A percentile compares a stretch with the other conserved stretches of the same genome.
These are phyloP conservation scores for Lizanozyma gosingica DNA, from an alignment of 1,139 yeast species.

Conservation along the genomic window DNA sequence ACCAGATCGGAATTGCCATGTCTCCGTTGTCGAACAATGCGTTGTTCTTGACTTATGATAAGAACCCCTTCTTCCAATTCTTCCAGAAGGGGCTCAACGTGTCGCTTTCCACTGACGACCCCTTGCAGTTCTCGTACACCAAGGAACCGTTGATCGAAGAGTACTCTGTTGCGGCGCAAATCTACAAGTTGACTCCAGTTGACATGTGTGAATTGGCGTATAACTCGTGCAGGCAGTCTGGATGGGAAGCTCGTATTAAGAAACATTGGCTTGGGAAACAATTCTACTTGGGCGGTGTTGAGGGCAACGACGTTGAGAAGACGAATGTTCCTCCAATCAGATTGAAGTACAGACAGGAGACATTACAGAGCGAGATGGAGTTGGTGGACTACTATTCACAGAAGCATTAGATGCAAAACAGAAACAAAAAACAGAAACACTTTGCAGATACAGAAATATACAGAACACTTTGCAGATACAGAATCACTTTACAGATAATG, in stretches of 20 bases:
- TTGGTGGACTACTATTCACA: constrained; percentile 54
- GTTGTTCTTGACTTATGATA: constrained; percentile 76
- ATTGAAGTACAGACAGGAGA: constrained; percentile 72
- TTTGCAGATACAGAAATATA: too few relatives aligned
- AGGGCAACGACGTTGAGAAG: constrained; percentile 84
- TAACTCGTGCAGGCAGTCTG: constrained; percentile 83
- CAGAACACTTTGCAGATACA: too few relatives aligned
- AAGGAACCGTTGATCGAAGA: constrained; percentile 97
- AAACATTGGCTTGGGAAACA: constrained; percentile 86
- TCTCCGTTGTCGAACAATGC: constrained; percentile 97
- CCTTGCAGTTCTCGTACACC: constrained; percentile 87
- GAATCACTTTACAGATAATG: too few relatives aligned
- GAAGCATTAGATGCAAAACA: not conserved
- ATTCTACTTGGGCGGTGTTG: constrained; percentile 52
- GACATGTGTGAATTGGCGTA: constrained; percentile 89
- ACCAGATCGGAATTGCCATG: constrained; percentile 98
- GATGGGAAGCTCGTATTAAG: constrained; percentile 81
- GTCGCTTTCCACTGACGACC: constrained; percentile 69
- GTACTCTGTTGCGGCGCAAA: constrained; percentile 95
- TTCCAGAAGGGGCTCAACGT: constrained; percentile 91
- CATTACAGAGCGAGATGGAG: constrained; percentile 65
- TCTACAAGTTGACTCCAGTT: constrained; percentile 84
- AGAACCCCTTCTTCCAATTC: constrained; percentile 80
- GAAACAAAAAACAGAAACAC: too few relatives aligned
- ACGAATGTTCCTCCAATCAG: constrained; percentile 92